phyloP scores from a whole-genome alignment of 2,329 filamentous ascomycete species.

The Aspergillus sp. region DNA sequence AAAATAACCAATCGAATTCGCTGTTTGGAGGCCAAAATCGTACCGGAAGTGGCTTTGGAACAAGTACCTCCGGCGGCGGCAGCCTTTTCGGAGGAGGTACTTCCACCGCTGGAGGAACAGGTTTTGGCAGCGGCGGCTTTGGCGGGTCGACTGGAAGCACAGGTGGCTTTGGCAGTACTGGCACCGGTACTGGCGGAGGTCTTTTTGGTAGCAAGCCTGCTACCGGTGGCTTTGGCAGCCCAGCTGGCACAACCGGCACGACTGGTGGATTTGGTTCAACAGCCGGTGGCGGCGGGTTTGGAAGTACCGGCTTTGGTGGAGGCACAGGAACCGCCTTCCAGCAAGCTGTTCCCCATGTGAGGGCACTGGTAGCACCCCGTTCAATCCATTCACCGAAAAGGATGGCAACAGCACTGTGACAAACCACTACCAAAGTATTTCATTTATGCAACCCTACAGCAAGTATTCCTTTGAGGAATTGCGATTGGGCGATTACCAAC shows the following conservation, averaged over 20 bases:
- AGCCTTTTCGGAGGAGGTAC: slow-evolving; percentile 22
- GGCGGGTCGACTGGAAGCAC: slow-evolving; percentile 16
- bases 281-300: slow-evolving; percentile 18
- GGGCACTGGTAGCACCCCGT: slow-evolving; percentile 43
- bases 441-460: slow-evolving; percentile 51
- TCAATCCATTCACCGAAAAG: slow-evolving; percentile 42
- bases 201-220: slow-evolving; percentile 16
- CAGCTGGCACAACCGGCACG: slow-evolving; percentile 6
- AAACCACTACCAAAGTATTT: slow-evolving; percentile 46
- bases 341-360: slow-evolving; percentile 36
- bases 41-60: slow-evolving; percentile 23
- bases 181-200: slow-evolving; percentile 19
- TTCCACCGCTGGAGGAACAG: slow-evolving; percentile 16
- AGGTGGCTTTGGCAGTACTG: slow-evolving; percentile 26
- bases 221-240: slow-evolving; percentile 17
- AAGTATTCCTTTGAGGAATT: slow-evolving; percentile 87
- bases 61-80: slow-evolving; percentile 22
- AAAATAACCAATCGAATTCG: slow-evolving; percentile 24
- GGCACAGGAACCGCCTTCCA: slow-evolving; percentile 40
- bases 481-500: slow-evolving; percentile 78
- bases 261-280: slow-evolving; percentile 21
- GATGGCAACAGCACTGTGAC: slow-evolving; percentile 34
- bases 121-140: slow-evolving; percentile 16
- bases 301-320: slow-evolving; percentile 26
- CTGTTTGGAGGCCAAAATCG: slow-evolving; percentile 33